Evolutionary conservation across 2,329 filamentous ascomycete species (phyloP), one percentile per base, ranked within the genome.

Genomic region (Apiospora arundinis): DNA sequence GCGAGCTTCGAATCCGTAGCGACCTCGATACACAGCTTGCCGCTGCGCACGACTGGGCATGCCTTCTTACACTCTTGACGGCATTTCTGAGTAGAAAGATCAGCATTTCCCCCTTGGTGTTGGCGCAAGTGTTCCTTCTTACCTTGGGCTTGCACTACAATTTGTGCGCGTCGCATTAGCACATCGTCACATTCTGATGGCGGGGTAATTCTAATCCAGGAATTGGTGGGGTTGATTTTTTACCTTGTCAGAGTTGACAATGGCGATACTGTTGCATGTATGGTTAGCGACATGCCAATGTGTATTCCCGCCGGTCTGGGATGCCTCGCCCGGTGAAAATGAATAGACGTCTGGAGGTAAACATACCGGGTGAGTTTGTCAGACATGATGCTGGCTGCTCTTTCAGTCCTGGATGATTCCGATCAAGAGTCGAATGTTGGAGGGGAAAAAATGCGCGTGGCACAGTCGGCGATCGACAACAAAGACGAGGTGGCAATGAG

Each of bases 1-100:
- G 96, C 96, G 78, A 99, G 95, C 80, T 95, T 95, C 76, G 95
- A 97, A 72, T 93, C 90, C 74, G 93, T 87, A 69, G 89, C 88
- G 79, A 99, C 97, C 87, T 99, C 95, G 82, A 98, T 98, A 85
- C 95, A 97, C 76, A 97, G 91, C 88, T 98, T 98, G 84, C 96
- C 96, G 73, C 95, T 97, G 79, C 95, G 93, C 77, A 99, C 96
- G 74, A 99, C 96, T 42, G 97, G 95, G 83, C 96, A 99, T 42
- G 95, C 95, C 84, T 98, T 98, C 84, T 98, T 98, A 89, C 96
- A 99, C 85, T 99, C 96, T 87, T 98, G 95, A 77, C 95, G 92
- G 84, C 96, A 98, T 94, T 98, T 98, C 93, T 95, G 67, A n/a
- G 71, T 21, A 40, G 16, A 14, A 23, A 56, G 73, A 78, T 78